Base-by-base conservation (phyloP, 768 basidiomycete species). In the Termitomyces heimii region DNA sequence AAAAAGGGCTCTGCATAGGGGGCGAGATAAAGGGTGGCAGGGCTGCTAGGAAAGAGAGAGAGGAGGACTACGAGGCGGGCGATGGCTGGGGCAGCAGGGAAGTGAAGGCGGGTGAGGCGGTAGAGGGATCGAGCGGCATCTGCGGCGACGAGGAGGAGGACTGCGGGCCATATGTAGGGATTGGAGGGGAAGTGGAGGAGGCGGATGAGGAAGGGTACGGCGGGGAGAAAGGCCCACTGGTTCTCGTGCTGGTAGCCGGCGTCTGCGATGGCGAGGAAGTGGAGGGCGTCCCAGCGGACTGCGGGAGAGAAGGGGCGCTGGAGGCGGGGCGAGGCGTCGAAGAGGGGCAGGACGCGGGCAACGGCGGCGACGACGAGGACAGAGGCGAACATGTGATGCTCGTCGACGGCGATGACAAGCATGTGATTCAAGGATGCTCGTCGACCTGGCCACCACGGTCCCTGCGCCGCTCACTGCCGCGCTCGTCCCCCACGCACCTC, bases 1-100 rank as follows among this genome's bases (percentile, higher is more conserved):
- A 91, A 95, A 68, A 93, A 88, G 0, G 94, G 90, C 65, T 98
- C 96, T 49, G 75, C 84, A 68, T 90, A 96, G 0, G 89, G 80
- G 0, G 87, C 85, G 46, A 87, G 78, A 26, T 84, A 79, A 22
- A 90, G 69, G 0, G 89, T 85, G 0, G 81, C 79, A 2, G 94
- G 94, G 45, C 93, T 92, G 53, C 88, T 90, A 0, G 92, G 82
- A 5, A 98, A 65, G 43, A 94, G 74, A 24, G 91, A 93, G 20
- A 97, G 75, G 20, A 86, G 59, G 0, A 84, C 66, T 0, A 88
- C 74, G 16, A 89, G 74, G 39, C 78, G 72, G 2, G 94, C 88
- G 31, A 90, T 73, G 2, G 77, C 68, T 0, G 78, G 77, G 0
- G 82, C 83, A 32, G 70, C 66, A 26, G 87, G 79, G 40, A 95